A percentile compares a stretch with the other conserved stretches of the same genome.
Conservation (phyloP, 768 basidiomycete species). For the Russula foetens region DNA sequence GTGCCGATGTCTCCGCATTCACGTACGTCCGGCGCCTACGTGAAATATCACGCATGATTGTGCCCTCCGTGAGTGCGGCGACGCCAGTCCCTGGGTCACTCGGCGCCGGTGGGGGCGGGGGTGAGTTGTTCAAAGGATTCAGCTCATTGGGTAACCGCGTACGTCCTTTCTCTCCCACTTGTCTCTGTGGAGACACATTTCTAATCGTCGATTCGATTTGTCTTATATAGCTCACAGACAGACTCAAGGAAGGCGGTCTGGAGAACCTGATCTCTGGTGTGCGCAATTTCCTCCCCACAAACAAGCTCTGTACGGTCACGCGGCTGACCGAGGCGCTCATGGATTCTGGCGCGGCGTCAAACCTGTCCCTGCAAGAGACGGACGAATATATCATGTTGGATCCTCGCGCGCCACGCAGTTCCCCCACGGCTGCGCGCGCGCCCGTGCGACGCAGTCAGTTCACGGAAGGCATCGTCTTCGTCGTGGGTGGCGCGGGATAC, state of each 20-base stretch:
- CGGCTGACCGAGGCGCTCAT: constrained; percentile 93
- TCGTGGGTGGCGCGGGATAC: constrained; percentile 95
- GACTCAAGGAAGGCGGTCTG: constrained; percentile 90
- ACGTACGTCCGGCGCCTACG: constrained; percentile 89
- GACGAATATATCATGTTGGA: constrained; percentile 51
- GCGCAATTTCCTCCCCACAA: constrained; percentile 93
- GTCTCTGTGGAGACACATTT: background rate
- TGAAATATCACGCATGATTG: constrained; percentile 90
- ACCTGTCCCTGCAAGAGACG: constrained; percentile 63
- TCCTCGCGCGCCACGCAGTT: constrained; percentile 32
- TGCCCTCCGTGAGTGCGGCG: constrained; percentile 51
- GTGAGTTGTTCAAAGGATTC: constrained; percentile 91
- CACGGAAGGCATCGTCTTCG: constrained; percentile 81
- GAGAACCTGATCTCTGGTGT: constrained; percentile 97
- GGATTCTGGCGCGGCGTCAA: constrained; percentile 88
- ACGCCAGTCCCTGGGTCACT: constrained; percentile 52
- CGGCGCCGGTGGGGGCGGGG: constrained; percentile 47
- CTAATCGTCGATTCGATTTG: background rate
- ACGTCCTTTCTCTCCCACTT: constrained; percentile 22
- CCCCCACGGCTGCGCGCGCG: constrained; percentile 25
- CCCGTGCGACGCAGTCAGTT: constrained; percentile 64
- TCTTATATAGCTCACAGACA: constrained; percentile 70
- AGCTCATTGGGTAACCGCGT: constrained; percentile 87
- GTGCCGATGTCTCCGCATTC: constrained; percentile 75
- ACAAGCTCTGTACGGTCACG: constrained; percentile 88